Base-by-base conservation (phyloP, 1,139 yeast species). In the Blastobotrys aristatus region DNA sequence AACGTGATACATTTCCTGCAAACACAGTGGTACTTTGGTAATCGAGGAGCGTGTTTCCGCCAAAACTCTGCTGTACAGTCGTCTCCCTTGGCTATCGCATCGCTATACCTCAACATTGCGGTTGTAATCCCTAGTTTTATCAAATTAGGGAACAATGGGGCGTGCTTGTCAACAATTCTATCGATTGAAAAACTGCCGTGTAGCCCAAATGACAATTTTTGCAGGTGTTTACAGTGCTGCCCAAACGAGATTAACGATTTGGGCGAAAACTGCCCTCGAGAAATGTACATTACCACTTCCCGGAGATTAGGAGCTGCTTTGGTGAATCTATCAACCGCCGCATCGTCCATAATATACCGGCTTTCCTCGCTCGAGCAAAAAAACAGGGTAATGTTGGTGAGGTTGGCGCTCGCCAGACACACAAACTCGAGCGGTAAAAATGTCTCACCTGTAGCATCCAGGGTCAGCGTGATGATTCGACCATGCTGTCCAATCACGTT, bases 121-220 rank as follows among this genome's bases (percentile, higher is more conserved):
- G 38, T 34, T 5, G 26, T 8, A 7, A 34, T 10, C 13, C 38
- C 38, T 7, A 34, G 21, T 34, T 34, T 22, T 17, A 13, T 17
- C 10, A 34, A 16, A 18, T 34, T 10, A n/a, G 38, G 38, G 24
- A 34, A 34, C 26, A 34, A 34, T 34, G 38, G 38, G n/a, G 21
- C 24, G n/a, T 34, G n/a, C 14, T 17, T 4, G 24, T 34, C 38
- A n/a, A 34, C 18, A 13, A 7, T 7, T 18, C 26, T 34, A 3
- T 5, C 2, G 6, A 34, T 13, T 2, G n/a, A 7, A 18, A 20
- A 14, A 2, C 13, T 18, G 2, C 38, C 38, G 18, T 20, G 22
- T 18, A 34, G 18, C n/a, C 26, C 26, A 18, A 34, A 34, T 10
- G 24, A 16, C 22, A 34, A 18, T 8, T 34, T 34, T 4, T 34